Evolutionary conservation across 169 alveolate species (phyloP).

Genomic region (Plasmodium falciparum): DNA sequence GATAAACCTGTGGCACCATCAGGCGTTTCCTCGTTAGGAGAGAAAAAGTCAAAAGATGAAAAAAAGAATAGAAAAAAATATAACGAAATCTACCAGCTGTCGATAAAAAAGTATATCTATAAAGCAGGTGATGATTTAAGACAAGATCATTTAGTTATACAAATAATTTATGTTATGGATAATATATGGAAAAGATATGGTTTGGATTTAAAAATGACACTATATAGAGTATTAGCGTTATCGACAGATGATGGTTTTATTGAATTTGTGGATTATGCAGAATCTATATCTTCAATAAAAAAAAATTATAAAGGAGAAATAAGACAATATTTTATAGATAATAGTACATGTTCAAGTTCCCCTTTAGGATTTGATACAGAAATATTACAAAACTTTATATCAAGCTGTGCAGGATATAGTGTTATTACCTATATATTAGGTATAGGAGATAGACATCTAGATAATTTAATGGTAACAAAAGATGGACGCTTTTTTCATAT

Average conservation of each 20-base stretch:
- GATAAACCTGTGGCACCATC: too few species aligned
- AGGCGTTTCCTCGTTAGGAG: too few species aligned
- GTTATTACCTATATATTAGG: slow-evolving; percentile 98
- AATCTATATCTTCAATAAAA: slow-evolving; percentile 48
- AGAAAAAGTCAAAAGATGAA: not conserved
- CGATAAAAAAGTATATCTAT: slow-evolving; percentile 84
- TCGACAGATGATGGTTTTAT: slow-evolving; percentile 90
- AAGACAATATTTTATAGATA: slow-evolving; percentile 73
- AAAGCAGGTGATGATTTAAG: slow-evolving; percentile 97
- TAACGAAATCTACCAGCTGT: slow-evolving; percentile 53
- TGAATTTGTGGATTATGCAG: slow-evolving; percentile 81
- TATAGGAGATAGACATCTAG: slow-evolving; percentile 99
- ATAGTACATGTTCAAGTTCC: slow-evolving; percentile 5
- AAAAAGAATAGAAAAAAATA: slow-evolving; percentile 28
- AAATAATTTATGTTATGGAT: slow-evolving; percentile 91
- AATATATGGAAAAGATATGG: slow-evolving; percentile 92
- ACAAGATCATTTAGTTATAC: slow-evolving; percentile 95
- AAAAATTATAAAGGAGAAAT: slow-evolving; percentile 78
- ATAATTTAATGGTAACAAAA: slow-evolving; percentile 95
- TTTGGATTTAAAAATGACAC: slow-evolving; percentile 90
- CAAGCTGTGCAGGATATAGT: slow-evolving; percentile 98
- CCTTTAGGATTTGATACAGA: slow-evolving; percentile 77
- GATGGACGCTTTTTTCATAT: slow-evolving; percentile 97
- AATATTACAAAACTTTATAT: slow-evolving; percentile 90
- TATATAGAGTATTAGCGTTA: slow-evolving; percentile 88